Base-by-base conservation (phyloP, 495 filamentous ascomycete genomes). In the Daldinia childiae region DNA sequence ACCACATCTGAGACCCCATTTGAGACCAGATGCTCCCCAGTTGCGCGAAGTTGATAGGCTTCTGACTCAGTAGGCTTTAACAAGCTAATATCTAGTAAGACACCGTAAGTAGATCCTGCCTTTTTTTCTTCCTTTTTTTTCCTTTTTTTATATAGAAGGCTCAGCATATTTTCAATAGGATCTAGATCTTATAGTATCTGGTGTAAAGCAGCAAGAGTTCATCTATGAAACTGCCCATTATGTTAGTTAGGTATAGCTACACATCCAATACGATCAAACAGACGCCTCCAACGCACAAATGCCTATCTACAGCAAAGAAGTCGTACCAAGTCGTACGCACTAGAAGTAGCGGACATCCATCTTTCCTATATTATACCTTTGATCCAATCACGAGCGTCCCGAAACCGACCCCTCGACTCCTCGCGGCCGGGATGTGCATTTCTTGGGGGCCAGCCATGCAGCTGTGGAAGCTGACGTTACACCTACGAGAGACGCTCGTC, bases 361-460 rank as follows among this genome's bases (percentile, higher is more conserved):
- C 39, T 68, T 65, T 68, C 29, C 29, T 32, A 41, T 41, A 11
- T 26, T 55, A 27, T 5, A 32, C 19, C 6, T 19, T 45, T 4
- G 17, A 39, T 19, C 64, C 64, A 72, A 72, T 68, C 69, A 64
- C n/a, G 14, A 39, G 29, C 56, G 4, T 43, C 7, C 58, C 64
- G 38, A 57, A 57, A 61, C 59, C 54, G 63, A 68, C 50, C 12
- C 27, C 38, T 32, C 34, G 14, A 14, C 15, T 41, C 61, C 55
- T 61, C n/a, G 60, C 64, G 26, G 55, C 55, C 27, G 45, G 45
- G 41, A 57, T 55, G 19, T 39, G 29, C 27, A 58, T n/a, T 65
- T 68, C 36, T 68, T 73, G 65, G 70, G 70, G 64, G 65, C 70
- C 15, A 45, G 6, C 56, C 38, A 65, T 73, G 70, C 60, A 65